phyloP scores from a whole-genome alignment of 805 yeast genomes.

The Isabelozyma heimii region DNA sequence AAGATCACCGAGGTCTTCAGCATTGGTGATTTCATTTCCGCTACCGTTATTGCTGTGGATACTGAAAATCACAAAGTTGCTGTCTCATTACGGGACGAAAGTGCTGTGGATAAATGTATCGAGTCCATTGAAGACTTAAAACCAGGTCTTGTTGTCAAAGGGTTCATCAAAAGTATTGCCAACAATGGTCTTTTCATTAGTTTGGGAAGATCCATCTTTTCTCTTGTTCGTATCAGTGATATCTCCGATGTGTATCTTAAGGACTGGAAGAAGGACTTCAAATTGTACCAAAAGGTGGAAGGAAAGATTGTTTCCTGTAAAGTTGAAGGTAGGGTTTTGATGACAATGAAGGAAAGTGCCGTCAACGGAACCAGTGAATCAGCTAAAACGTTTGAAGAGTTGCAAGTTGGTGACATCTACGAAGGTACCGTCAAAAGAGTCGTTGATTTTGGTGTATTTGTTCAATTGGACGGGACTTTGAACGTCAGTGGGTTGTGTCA shows the following conservation, averaged over 20 bases:
- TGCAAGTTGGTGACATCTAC: slow-evolving; percentile 64
- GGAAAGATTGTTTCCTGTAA: slow-evolving; percentile 70
- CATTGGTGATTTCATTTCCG: slow-evolving; percentile 54
- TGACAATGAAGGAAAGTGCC: slow-evolving; percentile 80
- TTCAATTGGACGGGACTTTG: slow-evolving; percentile 70
- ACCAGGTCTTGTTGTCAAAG: slow-evolving; percentile 73
- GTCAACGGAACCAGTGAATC: slow-evolving; percentile 65
- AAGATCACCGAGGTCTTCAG: slow-evolving; percentile 49
- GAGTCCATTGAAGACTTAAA: slow-evolving; percentile 50
- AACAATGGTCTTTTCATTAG: slow-evolving; percentile 77
- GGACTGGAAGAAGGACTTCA: slow-evolving; percentile 83
- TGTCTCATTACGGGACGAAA: slow-evolving; percentile 59
- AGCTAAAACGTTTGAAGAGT: slow-evolving; percentile 62
- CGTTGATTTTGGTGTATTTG: slow-evolving; percentile 89
- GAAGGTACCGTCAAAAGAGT: slow-evolving; percentile 78
- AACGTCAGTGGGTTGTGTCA: slow-evolving; percentile 87
- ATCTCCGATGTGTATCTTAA: slow-evolving; percentile 77
- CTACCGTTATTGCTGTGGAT: slow-evolving; percentile 52
- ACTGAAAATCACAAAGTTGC: slow-evolving; percentile 49
- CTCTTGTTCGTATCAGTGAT: slow-evolving; percentile 77
- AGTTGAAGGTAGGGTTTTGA: slow-evolving; percentile 60
- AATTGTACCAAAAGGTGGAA: slow-evolving; percentile 65
- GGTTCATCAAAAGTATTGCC: slow-evolving; percentile 73
- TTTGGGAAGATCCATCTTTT: slow-evolving; percentile 67
- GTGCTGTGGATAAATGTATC: slow-evolving; percentile 52